Conservation (phyloP, 495 filamentous ascomycete genomes). For the Penicillium argentinense region DNA sequence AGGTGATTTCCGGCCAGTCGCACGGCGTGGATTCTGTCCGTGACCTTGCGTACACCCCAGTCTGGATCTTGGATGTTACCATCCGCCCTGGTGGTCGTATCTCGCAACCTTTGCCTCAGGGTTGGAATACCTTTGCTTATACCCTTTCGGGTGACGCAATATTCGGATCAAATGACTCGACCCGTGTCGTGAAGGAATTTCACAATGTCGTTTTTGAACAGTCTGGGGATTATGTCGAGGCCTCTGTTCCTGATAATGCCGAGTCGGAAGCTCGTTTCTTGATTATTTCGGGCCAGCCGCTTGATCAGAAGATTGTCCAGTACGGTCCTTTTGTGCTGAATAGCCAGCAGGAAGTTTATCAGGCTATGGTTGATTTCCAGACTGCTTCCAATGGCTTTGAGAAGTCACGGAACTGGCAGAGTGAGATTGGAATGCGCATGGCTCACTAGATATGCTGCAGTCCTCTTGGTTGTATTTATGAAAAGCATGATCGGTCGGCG, state of each 20-base stretch:
- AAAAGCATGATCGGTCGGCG: too few species aligned
- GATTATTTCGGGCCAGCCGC: slow-evolving; percentile 78
- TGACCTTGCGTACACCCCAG: slow-evolving; percentile 91
- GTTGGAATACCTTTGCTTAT: slow-evolving; percentile 93
- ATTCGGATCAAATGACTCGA: slow-evolving; percentile 61
- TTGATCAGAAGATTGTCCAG: slow-evolving; percentile 92
- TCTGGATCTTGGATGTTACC: slow-evolving; percentile 89
- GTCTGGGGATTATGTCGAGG: slow-evolving; percentile 69
- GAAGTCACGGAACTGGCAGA: slow-evolving; percentile 76
- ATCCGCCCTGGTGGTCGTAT: slow-evolving; percentile 76
- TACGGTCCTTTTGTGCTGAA: slow-evolving; percentile 94
- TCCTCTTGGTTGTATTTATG: not conserved
- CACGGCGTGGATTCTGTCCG: slow-evolving; percentile 83
- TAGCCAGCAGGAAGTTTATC: slow-evolving; percentile 78
- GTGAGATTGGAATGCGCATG: slow-evolving; percentile 92
- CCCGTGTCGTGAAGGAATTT: slow-evolving; percentile 62
- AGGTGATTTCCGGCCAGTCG: slow-evolving; percentile 83
- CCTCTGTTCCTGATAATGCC: slow-evolving; percentile 66
- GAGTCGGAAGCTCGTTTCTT: slow-evolving; percentile 69
- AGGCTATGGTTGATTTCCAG: slow-evolving; percentile 89
- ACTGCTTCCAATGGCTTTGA: slow-evolving; percentile 87
- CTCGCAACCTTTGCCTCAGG: slow-evolving; percentile 68
- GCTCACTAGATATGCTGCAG: slow-evolving; percentile 23
- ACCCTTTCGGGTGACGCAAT: slow-evolving; percentile 67
- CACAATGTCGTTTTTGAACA: slow-evolving; percentile 91